Conservation (phyloP, 805 yeast species). For the Kluyveromyces lactis region DNA sequence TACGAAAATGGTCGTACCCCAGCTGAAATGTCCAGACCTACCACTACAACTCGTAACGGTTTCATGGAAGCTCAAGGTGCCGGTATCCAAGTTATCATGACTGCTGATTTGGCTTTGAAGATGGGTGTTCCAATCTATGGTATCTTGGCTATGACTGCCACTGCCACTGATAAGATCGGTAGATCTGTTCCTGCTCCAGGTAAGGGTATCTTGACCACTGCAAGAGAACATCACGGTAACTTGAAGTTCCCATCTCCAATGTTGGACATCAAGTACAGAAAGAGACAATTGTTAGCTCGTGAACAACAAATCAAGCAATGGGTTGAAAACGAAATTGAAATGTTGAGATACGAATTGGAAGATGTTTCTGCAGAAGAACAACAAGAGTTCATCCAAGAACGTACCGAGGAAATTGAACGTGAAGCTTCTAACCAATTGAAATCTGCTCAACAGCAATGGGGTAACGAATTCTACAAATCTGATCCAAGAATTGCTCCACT, state of each 20-base stretch:
- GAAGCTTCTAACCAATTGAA: constrained; percentile 79
- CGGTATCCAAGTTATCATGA: constrained; percentile 95
- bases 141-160: constrained; percentile 86
- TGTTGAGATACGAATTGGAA: constrained; percentile 62
- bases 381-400: constrained; percentile 61
- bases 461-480: constrained; percentile 84
- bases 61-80: constrained; percentile 99
- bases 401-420: constrained; percentile 77
- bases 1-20: constrained; percentile 96
- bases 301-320: constrained; percentile 68
- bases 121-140: constrained; percentile 99
- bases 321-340: constrained; percentile 74
- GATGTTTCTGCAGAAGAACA: constrained; percentile 41
- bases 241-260: constrained; percentile 72
- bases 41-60: constrained; percentile 92
- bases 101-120: constrained; percentile 83
- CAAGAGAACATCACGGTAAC: constrained; percentile 82
- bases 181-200: constrained; percentile 99
- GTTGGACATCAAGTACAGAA: constrained; percentile 86
- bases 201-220: constrained; percentile 97
- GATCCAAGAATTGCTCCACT: constrained; percentile 95
- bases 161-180: constrained; percentile 97
- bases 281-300: constrained; percentile 80
- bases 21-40: constrained; percentile 96
- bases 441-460: constrained; percentile 89